Evolutionary conservation across 805 yeast species (phyloP).

Genomic region (Ogataea siamensis): DNA sequence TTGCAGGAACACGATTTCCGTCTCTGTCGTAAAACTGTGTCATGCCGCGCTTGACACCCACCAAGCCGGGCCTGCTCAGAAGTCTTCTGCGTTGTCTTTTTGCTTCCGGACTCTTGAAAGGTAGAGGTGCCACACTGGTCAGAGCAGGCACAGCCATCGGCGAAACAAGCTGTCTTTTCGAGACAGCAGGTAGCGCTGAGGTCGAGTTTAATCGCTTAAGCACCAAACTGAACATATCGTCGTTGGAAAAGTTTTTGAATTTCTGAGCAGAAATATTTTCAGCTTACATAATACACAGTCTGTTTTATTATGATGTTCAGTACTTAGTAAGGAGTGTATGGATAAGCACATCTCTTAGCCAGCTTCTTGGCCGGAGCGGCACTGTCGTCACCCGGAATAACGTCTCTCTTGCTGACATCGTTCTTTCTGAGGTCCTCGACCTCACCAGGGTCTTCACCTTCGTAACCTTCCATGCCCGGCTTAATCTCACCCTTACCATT

Average conservation of each 20-base stretch:
- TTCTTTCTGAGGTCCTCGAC: conserved; percentile 17
- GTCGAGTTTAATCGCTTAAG: conserved; percentile 37
- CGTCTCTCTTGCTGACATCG: conserved; percentile 19
- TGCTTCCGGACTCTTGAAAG: conserved; percentile 64
- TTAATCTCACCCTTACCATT: conserved; percentile 37
- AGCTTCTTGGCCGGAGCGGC: conserved; percentile 15
- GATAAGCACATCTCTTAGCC: conserved; percentile 24
- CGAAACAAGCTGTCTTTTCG: conserved; percentile 35
- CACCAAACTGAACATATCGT: conserved; percentile 7
- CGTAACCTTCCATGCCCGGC: conserved; percentile 29
- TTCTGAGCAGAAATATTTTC: neutral
- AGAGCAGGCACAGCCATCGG: conserved; percentile 50
- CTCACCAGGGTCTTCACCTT: conserved; percentile 25
- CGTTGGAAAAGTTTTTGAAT: conserved; percentile 7
- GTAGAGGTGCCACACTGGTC: conserved; percentile 46
- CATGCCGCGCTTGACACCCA: conserved; percentile 89
- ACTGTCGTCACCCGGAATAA: conserved; percentile 12
- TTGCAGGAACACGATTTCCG: conserved; percentile 76
- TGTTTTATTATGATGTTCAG: conserved; percentile 1
- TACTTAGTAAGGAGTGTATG: conserved; percentile 23
- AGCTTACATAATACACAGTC: conserved; percentile 9
- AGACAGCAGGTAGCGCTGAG: conserved; percentile 23
- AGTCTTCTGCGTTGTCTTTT: conserved; percentile 72
- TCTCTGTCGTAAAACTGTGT: conserved; percentile 70
- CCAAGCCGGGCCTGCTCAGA: conserved; percentile 75